Conservation (phyloP, 1,284 basidiomycete species). For the Gymnopus androsaceus region DNA sequence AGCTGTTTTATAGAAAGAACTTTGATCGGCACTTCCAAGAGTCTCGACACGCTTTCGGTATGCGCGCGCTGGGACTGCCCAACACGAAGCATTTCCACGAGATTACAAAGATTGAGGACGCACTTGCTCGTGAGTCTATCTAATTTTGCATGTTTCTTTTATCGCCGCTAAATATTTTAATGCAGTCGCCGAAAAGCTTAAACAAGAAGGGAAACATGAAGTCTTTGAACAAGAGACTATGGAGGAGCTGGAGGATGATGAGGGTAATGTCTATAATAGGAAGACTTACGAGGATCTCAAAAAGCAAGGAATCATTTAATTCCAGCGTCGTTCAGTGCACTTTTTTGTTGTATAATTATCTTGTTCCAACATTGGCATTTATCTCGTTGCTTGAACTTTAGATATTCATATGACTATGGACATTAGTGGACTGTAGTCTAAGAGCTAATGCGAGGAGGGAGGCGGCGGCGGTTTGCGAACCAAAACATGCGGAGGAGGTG, state of each 20-base stretch:
- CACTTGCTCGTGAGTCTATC: conserved; percentile 75
- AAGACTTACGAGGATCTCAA: conserved; percentile 92
- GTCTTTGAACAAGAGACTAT: conserved; percentile 90
- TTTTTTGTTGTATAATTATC: not conserved
- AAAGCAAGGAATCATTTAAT: conserved; percentile 84
- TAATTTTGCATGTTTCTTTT: conserved; percentile 4
- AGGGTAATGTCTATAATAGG: conserved; percentile 92
- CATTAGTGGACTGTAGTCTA: not conserved
- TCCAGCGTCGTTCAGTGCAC: not conserved
- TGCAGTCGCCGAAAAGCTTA: conserved; percentile 92
- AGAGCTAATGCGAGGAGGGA: conserved; percentile 22
- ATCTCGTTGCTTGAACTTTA: no score
- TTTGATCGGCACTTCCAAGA: conserved; percentile 96
- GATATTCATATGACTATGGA: no score
- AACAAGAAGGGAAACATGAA: conserved; percentile 90
- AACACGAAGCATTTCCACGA: conserved; percentile 99
- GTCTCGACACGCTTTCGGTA: conserved; percentile 95
- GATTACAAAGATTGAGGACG: conserved; percentile 96
- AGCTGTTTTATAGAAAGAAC: conserved; percentile 68
- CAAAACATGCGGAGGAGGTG: conserved; percentile 25
- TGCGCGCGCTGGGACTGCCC: conserved; percentile 95
- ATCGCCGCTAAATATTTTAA: not conserved
- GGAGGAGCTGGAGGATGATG: conserved; percentile 96
- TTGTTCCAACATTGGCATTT: not conserved
- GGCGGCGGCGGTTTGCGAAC: conserved; percentile 39